Evolutionary conservation across 176 grass and related monocot genomes (phyloP).

Genomic region (Aegilops longissima): DNA sequence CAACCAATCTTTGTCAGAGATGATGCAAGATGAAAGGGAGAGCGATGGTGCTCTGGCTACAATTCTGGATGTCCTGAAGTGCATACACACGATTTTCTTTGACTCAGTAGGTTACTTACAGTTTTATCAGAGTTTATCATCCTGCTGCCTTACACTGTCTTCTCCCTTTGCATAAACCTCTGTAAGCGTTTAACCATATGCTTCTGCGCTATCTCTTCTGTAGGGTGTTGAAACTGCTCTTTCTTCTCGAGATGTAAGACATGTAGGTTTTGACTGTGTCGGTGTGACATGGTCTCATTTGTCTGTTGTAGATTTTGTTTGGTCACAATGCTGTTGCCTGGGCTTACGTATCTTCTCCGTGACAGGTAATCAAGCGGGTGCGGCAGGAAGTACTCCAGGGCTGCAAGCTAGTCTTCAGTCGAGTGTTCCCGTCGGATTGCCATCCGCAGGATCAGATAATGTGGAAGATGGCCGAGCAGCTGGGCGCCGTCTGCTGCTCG

Average conservation of each 20-base stretch:
- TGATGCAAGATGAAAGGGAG: constrained; percentile 84
- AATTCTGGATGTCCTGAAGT: constrained; percentile 76
- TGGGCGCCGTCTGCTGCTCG: constrained; percentile 63
- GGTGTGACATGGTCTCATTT: not conserved
- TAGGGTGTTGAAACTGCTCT: constrained; percentile 55
- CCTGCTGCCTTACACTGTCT: not conserved
- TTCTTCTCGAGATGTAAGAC: constrained; percentile 63
- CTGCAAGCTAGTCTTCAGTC: constrained; percentile 82
- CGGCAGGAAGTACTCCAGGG: constrained; percentile 60
- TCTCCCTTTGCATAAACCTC: not conserved
- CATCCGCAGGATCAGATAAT: constrained; percentile 48
- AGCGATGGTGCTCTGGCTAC: constrained; percentile 73
- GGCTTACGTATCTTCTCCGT: not conserved
- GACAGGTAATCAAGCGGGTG: constrained; percentile 63
- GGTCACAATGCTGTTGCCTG: not conserved
- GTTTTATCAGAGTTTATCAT: not conserved
- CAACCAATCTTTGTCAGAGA: constrained; percentile 64
- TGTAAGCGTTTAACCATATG: not conserved
- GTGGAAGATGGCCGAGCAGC: constrained; percentile 78
- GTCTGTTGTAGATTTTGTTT: not conserved
- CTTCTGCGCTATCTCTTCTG: constrained; percentile 2
- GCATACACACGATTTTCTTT: constrained; percentile 69
- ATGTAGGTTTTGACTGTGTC: constrained; percentile 36
- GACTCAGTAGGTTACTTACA: constrained; percentile 55
- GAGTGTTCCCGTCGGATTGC: constrained; percentile 52